Evolutionary conservation across 148 eudicot genomes (phyloP).

Genomic region (Camellia japonica): DNA sequence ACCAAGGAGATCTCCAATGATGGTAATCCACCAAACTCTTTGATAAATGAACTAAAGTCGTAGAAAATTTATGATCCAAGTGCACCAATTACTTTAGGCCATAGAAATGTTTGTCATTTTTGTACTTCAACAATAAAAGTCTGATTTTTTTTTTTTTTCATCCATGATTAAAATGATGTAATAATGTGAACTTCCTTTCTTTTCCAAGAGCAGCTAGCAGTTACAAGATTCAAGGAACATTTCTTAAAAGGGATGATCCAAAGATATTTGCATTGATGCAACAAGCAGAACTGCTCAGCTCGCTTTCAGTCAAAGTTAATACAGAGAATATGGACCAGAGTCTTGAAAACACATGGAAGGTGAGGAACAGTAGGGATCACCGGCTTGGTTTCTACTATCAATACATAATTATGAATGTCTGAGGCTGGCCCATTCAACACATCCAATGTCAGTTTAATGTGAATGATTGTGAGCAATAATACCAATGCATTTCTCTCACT

Average conservation of each 20-base stretch:
- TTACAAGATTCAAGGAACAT: slow-evolving; percentile 58
- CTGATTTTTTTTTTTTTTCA: neutral
- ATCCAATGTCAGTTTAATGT: neutral
- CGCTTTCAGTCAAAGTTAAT: slow-evolving; percentile 82
- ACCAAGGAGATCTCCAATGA: slow-evolving; percentile 37
- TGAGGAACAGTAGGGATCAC: slow-evolving; percentile 27
- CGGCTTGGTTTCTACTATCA: neutral
- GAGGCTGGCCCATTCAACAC: neutral
- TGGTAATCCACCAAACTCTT: slow-evolving; percentile 37
- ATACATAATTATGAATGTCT: neutral
- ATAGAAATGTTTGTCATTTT: slow-evolving; percentile 4
- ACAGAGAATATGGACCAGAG: slow-evolving; percentile 70
- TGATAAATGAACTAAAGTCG: neutral
- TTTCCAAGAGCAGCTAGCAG: slow-evolving; percentile 27
- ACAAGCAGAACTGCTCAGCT: slow-evolving; percentile 90
- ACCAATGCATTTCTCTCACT: slow-evolving; percentile 9
- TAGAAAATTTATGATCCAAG: neutral
- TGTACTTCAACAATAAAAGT: neutral
- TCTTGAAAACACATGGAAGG: slow-evolving; percentile 94
- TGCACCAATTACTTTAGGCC: slow-evolving; percentile 11
- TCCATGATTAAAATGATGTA: neutral
- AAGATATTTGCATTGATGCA: slow-evolving; percentile 70
- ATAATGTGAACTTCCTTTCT: slow-evolving; percentile 6
- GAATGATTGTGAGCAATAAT: neutral
- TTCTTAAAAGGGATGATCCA: slow-evolving; percentile 81